Percentiles rank a stretch among this genome's conserved stretches.
Conservation (phyloP, 1,139 yeast genomes). For the Nakaseomyces uthaithaninus region DNA sequence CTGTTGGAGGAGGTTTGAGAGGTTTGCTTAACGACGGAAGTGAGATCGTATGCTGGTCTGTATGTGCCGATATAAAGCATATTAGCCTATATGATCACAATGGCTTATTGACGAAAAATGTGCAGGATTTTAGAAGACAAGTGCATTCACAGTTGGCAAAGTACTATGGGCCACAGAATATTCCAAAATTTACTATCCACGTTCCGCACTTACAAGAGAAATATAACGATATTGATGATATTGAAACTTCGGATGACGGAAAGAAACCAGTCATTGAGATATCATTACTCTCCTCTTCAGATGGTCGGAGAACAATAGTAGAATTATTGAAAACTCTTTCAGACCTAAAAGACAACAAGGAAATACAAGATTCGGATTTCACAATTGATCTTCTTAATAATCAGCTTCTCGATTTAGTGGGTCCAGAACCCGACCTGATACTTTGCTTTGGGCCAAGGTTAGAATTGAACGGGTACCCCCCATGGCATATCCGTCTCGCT, state of each 20-base stretch:
- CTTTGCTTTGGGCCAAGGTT: slow-evolving; percentile 77
- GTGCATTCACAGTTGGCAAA: slow-evolving; percentile 52
- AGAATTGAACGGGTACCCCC: slow-evolving; percentile 91
- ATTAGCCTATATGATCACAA: slow-evolving; percentile 72
- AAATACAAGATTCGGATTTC: slow-evolving; percentile 57
- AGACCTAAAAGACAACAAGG: slow-evolving; percentile 57
- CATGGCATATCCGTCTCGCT: slow-evolving; percentile 90
- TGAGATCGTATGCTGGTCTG: slow-evolving; percentile 78
- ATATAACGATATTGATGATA: slow-evolving; percentile 26
- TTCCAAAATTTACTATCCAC: slow-evolving; percentile 53
- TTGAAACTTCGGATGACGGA: slow-evolving; percentile 11
- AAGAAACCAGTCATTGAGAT: slow-evolving; percentile 50
- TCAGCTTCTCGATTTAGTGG: slow-evolving; percentile 68
- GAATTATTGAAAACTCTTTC: slow-evolving; percentile 84
- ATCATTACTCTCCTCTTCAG: slow-evolving; percentile 60
- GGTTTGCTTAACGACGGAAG: slow-evolving; percentile 71
- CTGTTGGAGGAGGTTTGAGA: slow-evolving; percentile 80
- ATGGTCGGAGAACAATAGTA: slow-evolving; percentile 85
- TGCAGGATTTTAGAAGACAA: slow-evolving; percentile 52
- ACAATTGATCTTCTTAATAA: slow-evolving; percentile 67
- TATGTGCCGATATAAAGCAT: slow-evolving; percentile 70
- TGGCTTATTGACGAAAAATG: slow-evolving; percentile 53
- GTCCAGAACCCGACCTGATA: slow-evolving; percentile 83
- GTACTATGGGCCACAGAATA: slow-evolving; percentile 65
- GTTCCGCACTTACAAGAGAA: slow-evolving; percentile 55